phyloP scores from a whole-genome alignment of 306 rosid species.

The Acacia crassicarpa region DNA sequence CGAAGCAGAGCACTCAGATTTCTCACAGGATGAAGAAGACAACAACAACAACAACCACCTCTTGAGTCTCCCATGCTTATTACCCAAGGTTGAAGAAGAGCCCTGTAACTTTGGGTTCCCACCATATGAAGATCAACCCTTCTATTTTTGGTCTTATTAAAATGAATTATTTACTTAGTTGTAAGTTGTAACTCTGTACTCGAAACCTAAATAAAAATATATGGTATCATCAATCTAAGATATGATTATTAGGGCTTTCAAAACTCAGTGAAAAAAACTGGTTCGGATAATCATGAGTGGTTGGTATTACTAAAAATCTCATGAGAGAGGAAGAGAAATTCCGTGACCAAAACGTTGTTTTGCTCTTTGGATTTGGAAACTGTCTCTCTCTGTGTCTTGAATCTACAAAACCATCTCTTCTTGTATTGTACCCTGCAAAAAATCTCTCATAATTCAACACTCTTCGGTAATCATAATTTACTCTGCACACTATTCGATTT shows the following conservation, averaged over 20 bases:
- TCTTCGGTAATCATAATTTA: neutral
- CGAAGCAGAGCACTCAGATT: conserved; percentile 58
- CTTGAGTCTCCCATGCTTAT: conserved; percentile 35
- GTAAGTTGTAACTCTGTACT: conserved; percentile 40
- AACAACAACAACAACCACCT: conserved; percentile 14
- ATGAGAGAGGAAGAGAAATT: neutral
- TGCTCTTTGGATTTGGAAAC: neutral
- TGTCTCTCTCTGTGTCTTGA: neutral
- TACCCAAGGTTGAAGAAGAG: conserved; percentile 53
- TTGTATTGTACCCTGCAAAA: neutral
- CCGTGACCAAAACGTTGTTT: neutral
- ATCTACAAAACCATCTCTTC: neutral
- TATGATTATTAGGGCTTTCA: neutral
- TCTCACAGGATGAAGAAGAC: conserved; percentile 72
- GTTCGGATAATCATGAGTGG: neutral
- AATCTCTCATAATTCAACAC: neutral
- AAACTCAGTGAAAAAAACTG: neutral
- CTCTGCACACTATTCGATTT: neutral
- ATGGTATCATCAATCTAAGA: neutral
- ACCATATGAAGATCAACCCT: conserved; percentile 49
- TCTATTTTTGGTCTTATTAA: conserved; percentile 55
- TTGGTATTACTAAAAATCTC: neutral
- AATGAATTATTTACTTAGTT: neutral
- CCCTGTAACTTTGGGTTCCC: conserved; percentile 40
- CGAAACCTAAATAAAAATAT: conserved; percentile 27